Conservation (phyloP, 75 land plant genomes). For the Picea glauca region DNA sequence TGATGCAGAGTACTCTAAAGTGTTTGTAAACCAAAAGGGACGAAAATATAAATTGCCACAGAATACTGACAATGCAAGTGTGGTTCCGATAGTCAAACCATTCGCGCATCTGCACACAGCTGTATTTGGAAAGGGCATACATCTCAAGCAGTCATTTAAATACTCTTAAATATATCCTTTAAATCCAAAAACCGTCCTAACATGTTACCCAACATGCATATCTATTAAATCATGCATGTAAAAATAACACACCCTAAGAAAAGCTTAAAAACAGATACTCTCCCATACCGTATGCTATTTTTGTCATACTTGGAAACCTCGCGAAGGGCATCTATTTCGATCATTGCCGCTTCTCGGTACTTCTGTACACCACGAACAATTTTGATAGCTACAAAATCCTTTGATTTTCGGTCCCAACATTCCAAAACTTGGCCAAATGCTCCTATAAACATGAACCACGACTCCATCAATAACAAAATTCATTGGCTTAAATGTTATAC, state of each 20-base stretch:
- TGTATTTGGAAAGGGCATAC: conserved; percentile 8
- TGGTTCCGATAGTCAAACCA: conserved; percentile 98
- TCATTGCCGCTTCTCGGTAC: conserved; percentile 85
- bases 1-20: no score
- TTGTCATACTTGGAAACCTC: conserved; percentile 66
- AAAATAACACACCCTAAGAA: neutral
- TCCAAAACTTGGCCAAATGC: conserved; percentile 92
- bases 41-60: neutral
- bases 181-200: no score
- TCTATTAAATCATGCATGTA: no score
- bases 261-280: conserved; percentile 6
- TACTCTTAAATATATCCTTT: no score
- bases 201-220: no score
- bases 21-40: neutral
- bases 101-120: conserved; percentile 86
- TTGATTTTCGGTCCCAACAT: conserved; percentile 79
- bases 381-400: conserved; percentile 85
- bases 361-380: conserved; percentile 69
- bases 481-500: no score
- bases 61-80: conserved; percentile 89
- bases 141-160: neutral
- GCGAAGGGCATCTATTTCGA: conserved; percentile 76
- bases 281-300: conserved; percentile 49
- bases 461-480: no score
- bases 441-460: conserved; percentile 30